Evolutionary conservation across 2,329 filamentous ascomycete species (phyloP).

Genomic region (Epichloe typhina): DNA sequence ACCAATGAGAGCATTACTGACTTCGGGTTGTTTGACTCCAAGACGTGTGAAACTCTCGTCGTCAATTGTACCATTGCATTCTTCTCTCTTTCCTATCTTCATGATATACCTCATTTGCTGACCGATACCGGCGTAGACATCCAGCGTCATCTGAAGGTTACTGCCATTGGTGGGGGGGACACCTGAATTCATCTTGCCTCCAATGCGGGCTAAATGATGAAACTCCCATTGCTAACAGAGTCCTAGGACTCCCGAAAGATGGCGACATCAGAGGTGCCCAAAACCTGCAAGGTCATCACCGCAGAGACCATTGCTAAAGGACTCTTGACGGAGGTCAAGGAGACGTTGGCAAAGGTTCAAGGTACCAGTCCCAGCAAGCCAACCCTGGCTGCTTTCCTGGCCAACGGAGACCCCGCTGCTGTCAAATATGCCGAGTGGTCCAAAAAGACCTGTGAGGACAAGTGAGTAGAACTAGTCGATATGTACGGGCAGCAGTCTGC

Average conservation of each 20-base stretch:
- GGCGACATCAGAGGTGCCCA: conserved; percentile 29
- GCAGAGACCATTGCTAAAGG: conserved; percentile 77
- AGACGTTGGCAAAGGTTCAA: conserved; percentile 59
- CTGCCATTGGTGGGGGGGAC: not conserved
- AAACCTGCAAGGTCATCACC: conserved; percentile 85
- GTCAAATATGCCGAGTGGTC: conserved; percentile 95
- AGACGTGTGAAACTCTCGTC: not conserved
- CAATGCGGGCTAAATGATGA: not conserved
- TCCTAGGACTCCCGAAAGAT: conserved; percentile 7
- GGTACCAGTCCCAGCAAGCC: conserved; percentile 44
- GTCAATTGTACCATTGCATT: not conserved
- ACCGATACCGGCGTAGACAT: conserved; percentile 1
- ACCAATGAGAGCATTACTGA: conserved; percentile 2
- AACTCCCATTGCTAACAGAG: not conserved
- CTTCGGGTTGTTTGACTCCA: not conserved
- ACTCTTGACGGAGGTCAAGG: conserved; percentile 64
- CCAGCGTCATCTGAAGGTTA: not conserved
- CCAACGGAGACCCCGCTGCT: conserved; percentile 82
- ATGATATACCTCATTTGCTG: not conserved
- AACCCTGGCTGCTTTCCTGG: conserved; percentile 78
- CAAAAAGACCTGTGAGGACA: conserved; percentile 88
- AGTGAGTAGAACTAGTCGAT: conserved; percentile 46
- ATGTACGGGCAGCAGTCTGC: not conserved
- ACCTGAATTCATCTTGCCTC: not conserved
- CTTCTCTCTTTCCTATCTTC: not conserved